These are phyloP conservation scores for Scleromitrula shiraiana DNA, from an alignment of 2,329 filamentous ascomycete species.

Conservation along the genomic window DNA sequence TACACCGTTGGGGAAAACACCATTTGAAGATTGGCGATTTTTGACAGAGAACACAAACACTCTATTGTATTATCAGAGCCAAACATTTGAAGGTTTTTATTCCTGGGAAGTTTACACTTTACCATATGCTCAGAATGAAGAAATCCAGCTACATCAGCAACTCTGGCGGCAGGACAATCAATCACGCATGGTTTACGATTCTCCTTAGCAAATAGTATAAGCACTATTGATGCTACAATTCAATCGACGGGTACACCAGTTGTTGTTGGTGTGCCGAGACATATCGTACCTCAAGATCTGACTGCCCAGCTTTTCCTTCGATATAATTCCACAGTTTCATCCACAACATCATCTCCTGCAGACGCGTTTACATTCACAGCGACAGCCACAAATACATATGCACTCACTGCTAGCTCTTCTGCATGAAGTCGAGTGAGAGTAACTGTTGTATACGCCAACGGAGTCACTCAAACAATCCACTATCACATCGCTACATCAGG, in stretches of 20 bases:
- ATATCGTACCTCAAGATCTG: constrained; percentile 42
- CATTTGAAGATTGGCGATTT: constrained; percentile 48
- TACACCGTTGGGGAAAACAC: constrained; percentile 42
- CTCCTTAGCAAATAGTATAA: constrained; percentile 38
- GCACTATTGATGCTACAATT: constrained; percentile 41
- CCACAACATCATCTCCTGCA: constrained; percentile 34
- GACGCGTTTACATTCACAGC: constrained; percentile 32
- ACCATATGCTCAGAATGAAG: constrained; percentile 49
- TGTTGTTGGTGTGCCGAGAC: constrained; percentile 46
- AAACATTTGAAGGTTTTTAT: constrained; percentile 53
- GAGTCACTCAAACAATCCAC: constrained; percentile 44
- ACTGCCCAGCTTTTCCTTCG: constrained; percentile 40
- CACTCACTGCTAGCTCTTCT: constrained; percentile 34
- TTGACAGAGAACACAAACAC: constrained; percentile 38
- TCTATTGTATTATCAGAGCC: constrained; percentile 39
- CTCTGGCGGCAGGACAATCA: constrained; percentile 37
- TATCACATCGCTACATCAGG: constrained; percentile 46
- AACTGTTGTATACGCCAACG: constrained; percentile 40
- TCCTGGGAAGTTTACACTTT: constrained; percentile 49
- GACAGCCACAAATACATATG: constrained; percentile 31
- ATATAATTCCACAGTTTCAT: constrained; percentile 33
- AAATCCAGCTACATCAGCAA: constrained; percentile 44
- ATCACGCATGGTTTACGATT: constrained; percentile 45
- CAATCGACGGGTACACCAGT: constrained; percentile 37
- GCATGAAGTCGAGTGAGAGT: constrained; percentile 44